Conservation (phyloP, 495 filamentous ascomycete species). For the Penicillium crystallinum region DNA sequence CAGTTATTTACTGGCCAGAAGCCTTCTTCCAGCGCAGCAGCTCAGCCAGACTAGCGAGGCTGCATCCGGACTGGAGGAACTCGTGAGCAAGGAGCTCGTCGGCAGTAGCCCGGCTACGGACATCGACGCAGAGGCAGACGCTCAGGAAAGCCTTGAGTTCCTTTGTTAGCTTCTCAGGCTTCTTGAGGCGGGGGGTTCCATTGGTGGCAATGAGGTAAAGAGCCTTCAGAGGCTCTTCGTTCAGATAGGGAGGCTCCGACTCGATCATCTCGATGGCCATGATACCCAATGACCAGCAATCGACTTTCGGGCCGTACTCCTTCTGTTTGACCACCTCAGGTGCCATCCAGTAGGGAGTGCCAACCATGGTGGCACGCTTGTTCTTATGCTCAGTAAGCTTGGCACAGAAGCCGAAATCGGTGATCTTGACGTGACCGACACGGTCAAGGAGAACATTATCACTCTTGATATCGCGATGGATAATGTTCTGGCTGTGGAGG, state of each 20-base stretch:
- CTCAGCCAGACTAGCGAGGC: constrained; percentile 73
- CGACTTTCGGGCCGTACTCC: constrained; percentile 96
- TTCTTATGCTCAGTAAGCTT: constrained; percentile 95
- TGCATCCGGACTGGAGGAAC: constrained; percentile 66
- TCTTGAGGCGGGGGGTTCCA: constrained; percentile 93
- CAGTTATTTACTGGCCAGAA: constrained; percentile 31
- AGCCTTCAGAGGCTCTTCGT: constrained; percentile 94
- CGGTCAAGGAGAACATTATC: constrained; percentile 95
- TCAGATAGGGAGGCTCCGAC: constrained; percentile 93
- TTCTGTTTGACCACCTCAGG: constrained; percentile 99
- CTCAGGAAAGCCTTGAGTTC: constrained; percentile 94
- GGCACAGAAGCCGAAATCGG: constrained; percentile 98
- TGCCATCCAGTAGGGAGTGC: constrained; percentile 99
- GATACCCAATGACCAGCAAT: constrained; percentile 98
- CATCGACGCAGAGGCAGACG: constrained; percentile 92
- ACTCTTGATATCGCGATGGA: constrained; percentile 98
- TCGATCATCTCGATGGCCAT: constrained; percentile 99
- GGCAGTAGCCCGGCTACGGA: constrained; percentile 88
- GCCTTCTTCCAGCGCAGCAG: constrained; percentile 66
- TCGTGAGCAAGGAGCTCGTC: constrained; percentile 78
- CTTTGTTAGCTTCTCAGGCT: constrained; percentile 93
- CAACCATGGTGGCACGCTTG: constrained; percentile 98
- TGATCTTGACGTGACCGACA: constrained; percentile 95
- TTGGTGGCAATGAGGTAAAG: constrained; percentile 97
- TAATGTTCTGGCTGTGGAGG: constrained; percentile 91